Conservation (phyloP, 345 rosid genomes). For the Dimocarpus longan region DNA sequence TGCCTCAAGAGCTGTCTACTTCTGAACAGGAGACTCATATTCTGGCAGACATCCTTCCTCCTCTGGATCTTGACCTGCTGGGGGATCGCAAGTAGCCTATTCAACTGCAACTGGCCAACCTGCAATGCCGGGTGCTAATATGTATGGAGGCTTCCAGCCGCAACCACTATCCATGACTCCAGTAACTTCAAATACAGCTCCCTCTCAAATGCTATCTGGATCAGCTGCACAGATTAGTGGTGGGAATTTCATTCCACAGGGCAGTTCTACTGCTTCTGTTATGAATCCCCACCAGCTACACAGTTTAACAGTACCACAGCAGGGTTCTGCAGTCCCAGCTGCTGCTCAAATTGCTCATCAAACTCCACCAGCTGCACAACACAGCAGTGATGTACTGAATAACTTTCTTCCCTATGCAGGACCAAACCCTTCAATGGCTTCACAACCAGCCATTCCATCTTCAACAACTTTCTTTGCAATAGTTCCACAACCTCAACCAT, state of each 20-base stretch:
- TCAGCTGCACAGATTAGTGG: constrained; percentile 32
- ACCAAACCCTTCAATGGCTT: constrained; percentile 32
- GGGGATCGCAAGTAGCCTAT: constrained; percentile 45
- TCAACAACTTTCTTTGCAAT: constrained; percentile 59
- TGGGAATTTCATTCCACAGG: constrained; percentile 39
- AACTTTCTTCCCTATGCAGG: constrained; percentile 54
- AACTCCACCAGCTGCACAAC: constrained; percentile 36
- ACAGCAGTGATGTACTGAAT: constrained; percentile 47
- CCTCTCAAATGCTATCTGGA: constrained; percentile 45
- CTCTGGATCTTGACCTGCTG: constrained; percentile 54
- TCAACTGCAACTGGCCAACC: constrained; percentile 47
- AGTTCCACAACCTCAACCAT: constrained; percentile 68
- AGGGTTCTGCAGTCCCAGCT: constrained; percentile 34
- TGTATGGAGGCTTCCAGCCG: constrained; percentile 27
- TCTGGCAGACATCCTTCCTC: constrained; percentile 92
- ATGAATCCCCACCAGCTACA: constrained; percentile 38
- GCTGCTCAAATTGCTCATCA: constrained; percentile 46
- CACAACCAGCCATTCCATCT: constrained; percentile 56
- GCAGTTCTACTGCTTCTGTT: constrained; percentile 29
- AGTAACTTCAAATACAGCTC: constrained; percentile 40
- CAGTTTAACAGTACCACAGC: constrained; percentile 44
- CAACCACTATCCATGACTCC: constrained; percentile 24
- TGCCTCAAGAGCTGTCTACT: constrained; percentile 58
- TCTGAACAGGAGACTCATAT: constrained; percentile 65
- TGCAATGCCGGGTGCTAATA: constrained; percentile 27